Evolutionary conservation across 441 rosid species (phyloP).

Genomic region (Adansonia rubrostipa): DNA sequence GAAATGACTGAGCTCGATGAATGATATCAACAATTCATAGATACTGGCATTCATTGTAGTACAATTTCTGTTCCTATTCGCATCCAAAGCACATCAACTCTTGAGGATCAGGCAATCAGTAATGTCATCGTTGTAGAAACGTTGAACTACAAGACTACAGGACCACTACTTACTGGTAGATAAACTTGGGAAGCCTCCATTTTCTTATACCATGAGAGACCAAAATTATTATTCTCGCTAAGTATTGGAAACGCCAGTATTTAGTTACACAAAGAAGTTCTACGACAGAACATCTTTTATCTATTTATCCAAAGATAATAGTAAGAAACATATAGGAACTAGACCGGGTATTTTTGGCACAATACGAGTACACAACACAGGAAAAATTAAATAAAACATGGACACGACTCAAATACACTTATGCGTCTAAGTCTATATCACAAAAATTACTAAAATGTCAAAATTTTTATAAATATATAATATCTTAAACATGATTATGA

Average conservation of each 20-base stretch:
- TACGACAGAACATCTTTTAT: background rate
- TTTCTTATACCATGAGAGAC: background rate
- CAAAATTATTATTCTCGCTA: background rate
- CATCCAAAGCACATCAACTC: background rate
- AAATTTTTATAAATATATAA: too few species aligned
- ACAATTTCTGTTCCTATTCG: background rate
- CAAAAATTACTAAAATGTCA: too few species aligned
- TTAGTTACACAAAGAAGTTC: background rate
- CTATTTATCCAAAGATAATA: background rate
- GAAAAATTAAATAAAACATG: too few species aligned
- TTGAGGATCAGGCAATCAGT: background rate
- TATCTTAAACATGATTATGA: too few species aligned
- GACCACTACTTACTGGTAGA: background rate
- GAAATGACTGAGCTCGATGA: background rate
- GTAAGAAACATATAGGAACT: background rate
- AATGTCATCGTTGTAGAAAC: background rate
- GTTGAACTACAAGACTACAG: background rate
- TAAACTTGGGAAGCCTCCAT: background rate
- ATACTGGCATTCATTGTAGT: constrained; percentile 6
- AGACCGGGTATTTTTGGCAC: too few species aligned
- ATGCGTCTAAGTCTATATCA: too few species aligned
- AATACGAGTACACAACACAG: too few species aligned
- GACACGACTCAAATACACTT: too few species aligned
- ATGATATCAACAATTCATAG: background rate
- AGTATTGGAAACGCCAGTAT: background rate